phyloP scores from a whole-genome alignment of 192 early-diverging fungal species.

The Oehlia diaphana region DNA sequence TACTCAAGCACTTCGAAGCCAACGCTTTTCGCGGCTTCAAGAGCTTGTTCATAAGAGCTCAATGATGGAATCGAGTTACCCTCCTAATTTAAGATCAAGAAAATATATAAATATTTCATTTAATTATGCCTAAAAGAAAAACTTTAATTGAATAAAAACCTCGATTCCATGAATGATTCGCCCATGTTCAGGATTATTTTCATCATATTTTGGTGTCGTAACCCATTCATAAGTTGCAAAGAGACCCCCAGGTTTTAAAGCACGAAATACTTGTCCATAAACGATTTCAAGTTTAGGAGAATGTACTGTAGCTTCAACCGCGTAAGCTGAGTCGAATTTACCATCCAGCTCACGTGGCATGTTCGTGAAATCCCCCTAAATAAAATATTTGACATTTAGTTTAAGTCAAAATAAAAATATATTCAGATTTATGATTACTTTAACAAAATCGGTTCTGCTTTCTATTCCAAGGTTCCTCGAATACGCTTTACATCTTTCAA shows the following conservation, averaged over 20 bases:
- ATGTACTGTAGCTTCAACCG: conserved; percentile 89
- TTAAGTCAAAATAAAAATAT: background rate
- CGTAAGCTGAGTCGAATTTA: conserved; percentile 81
- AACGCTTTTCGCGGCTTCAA: conserved; percentile 73
- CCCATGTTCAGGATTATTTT: conserved; percentile 65
- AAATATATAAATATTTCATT: background rate
- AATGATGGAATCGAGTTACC: conserved; percentile 85
- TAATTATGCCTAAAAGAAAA: no score
- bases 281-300: conserved; percentile 76
- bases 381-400: background rate
- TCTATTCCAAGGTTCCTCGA: conserved; percentile 70
- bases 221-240: conserved; percentile 94
- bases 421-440: conserved; percentile 50
- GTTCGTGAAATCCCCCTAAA: conserved; percentile 57
- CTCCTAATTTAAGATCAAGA: conserved; percentile 41
- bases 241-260: conserved; percentile 83
- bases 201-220: conserved; percentile 82
- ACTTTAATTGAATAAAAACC: conserved; percentile 32
- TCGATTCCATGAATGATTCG: conserved; percentile 80
- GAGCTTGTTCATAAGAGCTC: conserved; percentile 63
- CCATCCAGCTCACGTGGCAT: conserved; percentile 74
- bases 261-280: conserved; percentile 83
- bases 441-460: conserved; percentile 58
- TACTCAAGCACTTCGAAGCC: conserved; percentile 79
- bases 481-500: conserved; percentile 75